phyloP scores from a whole-genome alignment of 306 rosid genomes.

The Cicer yamashitae region DNA sequence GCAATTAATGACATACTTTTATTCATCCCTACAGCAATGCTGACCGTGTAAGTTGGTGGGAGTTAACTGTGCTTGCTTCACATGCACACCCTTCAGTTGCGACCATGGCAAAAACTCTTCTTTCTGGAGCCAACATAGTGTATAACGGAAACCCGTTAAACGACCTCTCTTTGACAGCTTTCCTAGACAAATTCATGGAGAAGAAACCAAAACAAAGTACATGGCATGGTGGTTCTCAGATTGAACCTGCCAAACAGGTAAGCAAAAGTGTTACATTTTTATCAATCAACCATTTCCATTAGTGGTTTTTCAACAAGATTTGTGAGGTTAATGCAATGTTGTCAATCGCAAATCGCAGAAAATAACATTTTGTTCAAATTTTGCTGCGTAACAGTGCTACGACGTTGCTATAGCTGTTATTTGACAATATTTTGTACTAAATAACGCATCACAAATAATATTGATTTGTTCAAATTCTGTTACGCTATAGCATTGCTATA shows the following conservation, averaged over 20 bases:
- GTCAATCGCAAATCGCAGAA: background rate
- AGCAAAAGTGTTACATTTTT: background rate
- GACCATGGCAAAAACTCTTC: conserved; percentile 87
- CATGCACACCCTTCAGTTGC: conserved; percentile 94
- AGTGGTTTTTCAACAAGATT: conserved; percentile 23
- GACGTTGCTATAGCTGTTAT: background rate
- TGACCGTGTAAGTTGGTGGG: conserved; percentile 94
- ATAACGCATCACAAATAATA: background rate
- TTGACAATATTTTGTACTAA: background rate
- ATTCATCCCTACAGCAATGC: conserved; percentile 72
- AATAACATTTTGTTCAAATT: background rate
- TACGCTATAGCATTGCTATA: background rate
- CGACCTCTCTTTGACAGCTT: conserved; percentile 82
- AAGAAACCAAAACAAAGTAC: conserved; percentile 81
- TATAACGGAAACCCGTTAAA: conserved; percentile 89
- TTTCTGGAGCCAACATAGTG: conserved; percentile 86
- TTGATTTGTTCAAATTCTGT: no score
- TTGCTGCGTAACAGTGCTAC: background rate
- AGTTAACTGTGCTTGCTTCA: conserved; percentile 82
- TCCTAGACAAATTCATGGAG: conserved; percentile 97
- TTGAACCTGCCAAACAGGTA: conserved; percentile 95
- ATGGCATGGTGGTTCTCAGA: conserved; percentile 98
- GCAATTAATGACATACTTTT: conserved; percentile 18
- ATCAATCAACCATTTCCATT: conserved; percentile 14
- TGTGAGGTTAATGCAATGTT: conserved; percentile 7